Evolutionary conservation across 2,329 filamentous ascomycete species (phyloP).

Genomic region (Dactylellina drechsleri): DNA sequence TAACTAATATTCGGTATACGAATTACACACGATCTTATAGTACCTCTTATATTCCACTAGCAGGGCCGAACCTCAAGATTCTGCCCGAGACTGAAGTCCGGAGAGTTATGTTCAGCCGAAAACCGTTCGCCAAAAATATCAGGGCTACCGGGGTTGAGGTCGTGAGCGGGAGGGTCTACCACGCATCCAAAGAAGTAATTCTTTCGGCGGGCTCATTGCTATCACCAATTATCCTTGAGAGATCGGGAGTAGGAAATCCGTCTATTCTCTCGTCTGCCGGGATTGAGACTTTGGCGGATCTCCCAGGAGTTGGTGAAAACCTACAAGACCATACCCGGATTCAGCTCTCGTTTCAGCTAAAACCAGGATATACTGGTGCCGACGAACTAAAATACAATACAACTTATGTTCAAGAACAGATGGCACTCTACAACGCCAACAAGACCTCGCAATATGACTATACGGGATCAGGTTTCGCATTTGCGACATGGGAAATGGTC

Average conservation of each 20-base stretch:
- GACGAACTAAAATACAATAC: slow-evolving; percentile 56
- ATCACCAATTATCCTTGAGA: slow-evolving; percentile 65
- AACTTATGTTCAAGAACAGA: slow-evolving; percentile 62
- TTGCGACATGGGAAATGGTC: slow-evolving; percentile 63
- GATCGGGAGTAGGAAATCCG: slow-evolving; percentile 64
- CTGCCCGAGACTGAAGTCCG: slow-evolving; percentile 61
- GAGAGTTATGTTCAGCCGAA: slow-evolving; percentile 61
- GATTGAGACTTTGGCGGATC: slow-evolving; percentile 61
- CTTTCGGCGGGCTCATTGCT: slow-evolving; percentile 62
- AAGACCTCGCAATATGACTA: slow-evolving; percentile 62
- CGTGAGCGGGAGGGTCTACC: slow-evolving; percentile 41
- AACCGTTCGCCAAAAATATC: slow-evolving; percentile 56
- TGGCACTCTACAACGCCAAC: slow-evolving; percentile 61
- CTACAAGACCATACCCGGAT: slow-evolving; percentile 57
- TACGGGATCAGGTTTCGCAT: slow-evolving; percentile 62
- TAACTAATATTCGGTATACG: slow-evolving; percentile 65
- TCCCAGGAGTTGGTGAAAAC: slow-evolving; percentile 62
- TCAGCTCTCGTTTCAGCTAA: slow-evolving; percentile 1
- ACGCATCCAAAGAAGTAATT: slow-evolving; percentile 62
- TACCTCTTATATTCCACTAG: slow-evolving; percentile 63
- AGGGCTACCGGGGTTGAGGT: slow-evolving; percentile 37
- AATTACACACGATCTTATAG: slow-evolving; percentile 66
- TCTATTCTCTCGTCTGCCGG: slow-evolving; percentile 60
- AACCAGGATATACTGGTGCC: neutral
- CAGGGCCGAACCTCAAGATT: slow-evolving; percentile 63